phyloP scores from a whole-genome alignment of 2,329 filamentous ascomycete genomes.

The Aspergillus unguis region DNA sequence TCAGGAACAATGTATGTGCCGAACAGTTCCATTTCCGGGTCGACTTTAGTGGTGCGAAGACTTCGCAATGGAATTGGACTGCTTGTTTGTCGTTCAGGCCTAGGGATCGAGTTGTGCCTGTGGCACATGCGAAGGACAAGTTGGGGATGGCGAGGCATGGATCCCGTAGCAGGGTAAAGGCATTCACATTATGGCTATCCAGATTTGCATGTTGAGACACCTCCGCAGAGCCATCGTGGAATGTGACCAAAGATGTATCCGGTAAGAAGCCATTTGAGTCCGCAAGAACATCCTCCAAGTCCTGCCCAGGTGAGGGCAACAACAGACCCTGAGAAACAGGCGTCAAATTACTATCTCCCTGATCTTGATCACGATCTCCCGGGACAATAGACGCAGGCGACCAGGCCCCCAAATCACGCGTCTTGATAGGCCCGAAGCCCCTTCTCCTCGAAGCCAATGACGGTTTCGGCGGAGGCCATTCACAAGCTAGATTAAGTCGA shows the following conservation, averaged over 20 bases:
- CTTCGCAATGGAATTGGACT: constrained; percentile 8
- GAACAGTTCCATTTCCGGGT: constrained; percentile 7
- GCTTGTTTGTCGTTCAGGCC: constrained; percentile 10
- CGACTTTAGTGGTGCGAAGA: constrained; percentile 11
- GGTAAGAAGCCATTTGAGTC: background rate
- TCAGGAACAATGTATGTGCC: constrained; percentile 7
- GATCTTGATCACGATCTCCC: background rate
- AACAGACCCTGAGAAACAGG: background rate
- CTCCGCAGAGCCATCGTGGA: too few relatives aligned
- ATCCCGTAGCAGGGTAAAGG: background rate
- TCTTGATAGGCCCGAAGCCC: constrained; percentile 13
- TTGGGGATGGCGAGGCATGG: background rate
- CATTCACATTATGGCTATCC: background rate
- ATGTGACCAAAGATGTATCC: background rate
- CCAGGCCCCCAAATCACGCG: constrained; percentile 2
- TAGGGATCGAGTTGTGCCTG: background rate
- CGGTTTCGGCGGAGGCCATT: constrained; percentile 8
- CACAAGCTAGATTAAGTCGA: constrained; percentile 7
- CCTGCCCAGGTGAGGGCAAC: background rate
- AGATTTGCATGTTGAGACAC: too few relatives aligned
- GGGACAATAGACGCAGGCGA: constrained; percentile 7
- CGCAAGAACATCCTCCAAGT: background rate
- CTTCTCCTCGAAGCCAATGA: constrained; percentile 10
- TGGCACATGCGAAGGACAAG: background rate
- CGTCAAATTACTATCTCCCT: background rate